Conservation (phyloP, 1,139 yeast species). For the Arxiozyma bovina region DNA sequence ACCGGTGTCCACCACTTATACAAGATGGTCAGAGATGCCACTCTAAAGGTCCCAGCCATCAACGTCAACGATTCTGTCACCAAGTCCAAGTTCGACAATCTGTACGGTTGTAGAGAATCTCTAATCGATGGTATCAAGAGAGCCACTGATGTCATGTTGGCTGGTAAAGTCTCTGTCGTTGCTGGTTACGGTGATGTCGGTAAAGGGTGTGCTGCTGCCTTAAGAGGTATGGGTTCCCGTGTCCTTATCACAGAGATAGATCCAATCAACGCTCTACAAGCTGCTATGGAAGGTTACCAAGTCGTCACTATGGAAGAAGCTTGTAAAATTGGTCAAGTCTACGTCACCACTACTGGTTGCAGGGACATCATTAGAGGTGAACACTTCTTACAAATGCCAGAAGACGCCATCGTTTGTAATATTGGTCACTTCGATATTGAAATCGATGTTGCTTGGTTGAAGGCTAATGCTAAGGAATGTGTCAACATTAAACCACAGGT, state of each 20-base stretch:
- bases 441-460: slow-evolving; percentile 97
- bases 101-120: slow-evolving; percentile 99
- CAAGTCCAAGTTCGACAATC: slow-evolving; percentile 98
- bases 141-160: slow-evolving; percentile 99
- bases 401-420: slow-evolving; percentile 99
- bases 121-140: slow-evolving; percentile 98
- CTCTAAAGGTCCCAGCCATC: slow-evolving; percentile 97
- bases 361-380: slow-evolving; percentile 91
- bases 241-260: slow-evolving; percentile 96
- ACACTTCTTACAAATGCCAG: slow-evolving; percentile 91
- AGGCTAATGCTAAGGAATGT: slow-evolving; percentile 80
- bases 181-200: slow-evolving; percentile 99
- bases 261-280: slow-evolving; percentile 99
- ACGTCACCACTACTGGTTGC: slow-evolving; percentile 99
- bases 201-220: slow-evolving; percentile 99
- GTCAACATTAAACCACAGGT: slow-evolving; percentile 99
- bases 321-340: slow-evolving; percentile 89
- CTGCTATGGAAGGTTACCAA: slow-evolving; percentile 98
- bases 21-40: slow-evolving; percentile 87
- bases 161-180: slow-evolving; percentile 98
- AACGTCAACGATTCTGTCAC: slow-evolving; percentile 99
- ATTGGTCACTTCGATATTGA: slow-evolving; percentile 99
- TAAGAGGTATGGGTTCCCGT: slow-evolving; percentile 99
- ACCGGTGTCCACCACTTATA: slow-evolving; percentile 99
- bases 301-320: slow-evolving; percentile 95